Conservation (phyloP, 768 basidiomycete genomes). For the Boletellus sp. region DNA sequence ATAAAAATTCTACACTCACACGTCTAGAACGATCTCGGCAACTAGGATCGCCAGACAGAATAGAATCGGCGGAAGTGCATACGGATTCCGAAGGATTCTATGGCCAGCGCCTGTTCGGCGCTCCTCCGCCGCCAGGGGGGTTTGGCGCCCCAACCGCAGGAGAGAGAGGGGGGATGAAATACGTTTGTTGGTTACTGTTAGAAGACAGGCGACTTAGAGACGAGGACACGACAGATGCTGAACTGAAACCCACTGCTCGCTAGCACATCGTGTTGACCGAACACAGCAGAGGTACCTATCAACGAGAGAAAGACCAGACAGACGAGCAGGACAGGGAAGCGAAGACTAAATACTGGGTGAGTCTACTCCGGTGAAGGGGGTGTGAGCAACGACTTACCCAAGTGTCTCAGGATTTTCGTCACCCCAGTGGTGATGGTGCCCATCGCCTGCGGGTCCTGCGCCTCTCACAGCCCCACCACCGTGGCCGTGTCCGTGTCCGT, state of each 20-base stretch:
- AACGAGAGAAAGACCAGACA: conserved; percentile 56
- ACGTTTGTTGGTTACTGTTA: conserved; percentile 56
- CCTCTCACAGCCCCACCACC: conserved; percentile 50
- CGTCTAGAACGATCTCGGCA: conserved; percentile 50
- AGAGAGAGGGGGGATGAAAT: conserved; percentile 52
- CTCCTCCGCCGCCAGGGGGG: conserved; percentile 9
- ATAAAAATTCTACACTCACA: conserved; percentile 41
- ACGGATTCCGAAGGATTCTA: conserved; percentile 67
- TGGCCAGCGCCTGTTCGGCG: conserved; percentile 7
- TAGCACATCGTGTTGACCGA: conserved; percentile 62
- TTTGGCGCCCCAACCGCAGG: conserved; percentile 30
- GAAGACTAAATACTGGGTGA: conserved; percentile 42
- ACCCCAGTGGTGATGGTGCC: conserved; percentile 67
- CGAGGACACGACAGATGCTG: not conserved
- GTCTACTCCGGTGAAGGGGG: not conserved
- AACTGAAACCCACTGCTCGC: conserved; percentile 50
- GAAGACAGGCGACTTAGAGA: conserved; percentile 5
- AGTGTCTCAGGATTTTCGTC: conserved; percentile 41
- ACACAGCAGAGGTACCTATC: conserved; percentile 51
- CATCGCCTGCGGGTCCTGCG: conserved; percentile 30
- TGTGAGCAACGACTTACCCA: conserved; percentile 35
- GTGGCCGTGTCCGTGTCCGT: conserved; percentile 59
- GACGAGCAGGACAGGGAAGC: conserved; percentile 60
- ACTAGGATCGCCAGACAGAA: conserved; percentile 55
- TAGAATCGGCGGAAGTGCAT: conserved; percentile 58